Evolutionary conservation across 2,329 filamentous ascomycete genomes (phyloP).

Genomic region (Xylaria sp.): DNA sequence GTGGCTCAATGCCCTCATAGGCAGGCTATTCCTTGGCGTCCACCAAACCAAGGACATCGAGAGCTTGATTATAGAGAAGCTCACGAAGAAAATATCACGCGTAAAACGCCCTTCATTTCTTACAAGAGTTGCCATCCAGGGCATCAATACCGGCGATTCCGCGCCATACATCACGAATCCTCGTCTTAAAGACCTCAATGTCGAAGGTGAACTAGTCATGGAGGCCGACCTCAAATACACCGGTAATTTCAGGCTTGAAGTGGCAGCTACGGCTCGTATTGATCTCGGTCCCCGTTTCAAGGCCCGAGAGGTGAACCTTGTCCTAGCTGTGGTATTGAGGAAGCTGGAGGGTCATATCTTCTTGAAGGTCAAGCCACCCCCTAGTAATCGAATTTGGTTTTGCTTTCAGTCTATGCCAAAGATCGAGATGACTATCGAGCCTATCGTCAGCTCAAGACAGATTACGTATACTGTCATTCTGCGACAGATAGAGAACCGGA

Average conservation of each 20-base stretch:
- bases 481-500: slow-evolving; percentile 91
- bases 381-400: slow-evolving; percentile 96
- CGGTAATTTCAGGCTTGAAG: slow-evolving; percentile 88
- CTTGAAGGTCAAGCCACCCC: slow-evolving; percentile 90
- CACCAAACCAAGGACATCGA: slow-evolving; percentile 88
- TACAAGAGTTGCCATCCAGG: slow-evolving; percentile 82
- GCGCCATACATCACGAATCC: slow-evolving; percentile 91
- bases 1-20: slow-evolving; percentile 93
- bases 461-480: slow-evolving; percentile 95
- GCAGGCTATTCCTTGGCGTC: slow-evolving; percentile 85
- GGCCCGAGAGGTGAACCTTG: slow-evolving; percentile 85
- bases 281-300: slow-evolving; percentile 92
- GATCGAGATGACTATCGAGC: slow-evolving; percentile 93
- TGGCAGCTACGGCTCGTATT: slow-evolving; percentile 91
- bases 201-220: slow-evolving; percentile 88
- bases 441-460: slow-evolving; percentile 92
- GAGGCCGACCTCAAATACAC: slow-evolving; percentile 90
- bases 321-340: slow-evolving; percentile 86
- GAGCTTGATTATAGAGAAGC: slow-evolving; percentile 81
- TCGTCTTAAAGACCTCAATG: slow-evolving; percentile 85
- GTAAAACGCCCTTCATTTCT: slow-evolving; percentile 94
- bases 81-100: slow-evolving; percentile 94
- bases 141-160: slow-evolving; percentile 86
- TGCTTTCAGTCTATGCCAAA: slow-evolving; percentile 94
- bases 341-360: slow-evolving; percentile 86